Base-by-base conservation (phyloP, 1,284 basidiomycete genomes). In the Pseudozyma thailandica region DNA sequence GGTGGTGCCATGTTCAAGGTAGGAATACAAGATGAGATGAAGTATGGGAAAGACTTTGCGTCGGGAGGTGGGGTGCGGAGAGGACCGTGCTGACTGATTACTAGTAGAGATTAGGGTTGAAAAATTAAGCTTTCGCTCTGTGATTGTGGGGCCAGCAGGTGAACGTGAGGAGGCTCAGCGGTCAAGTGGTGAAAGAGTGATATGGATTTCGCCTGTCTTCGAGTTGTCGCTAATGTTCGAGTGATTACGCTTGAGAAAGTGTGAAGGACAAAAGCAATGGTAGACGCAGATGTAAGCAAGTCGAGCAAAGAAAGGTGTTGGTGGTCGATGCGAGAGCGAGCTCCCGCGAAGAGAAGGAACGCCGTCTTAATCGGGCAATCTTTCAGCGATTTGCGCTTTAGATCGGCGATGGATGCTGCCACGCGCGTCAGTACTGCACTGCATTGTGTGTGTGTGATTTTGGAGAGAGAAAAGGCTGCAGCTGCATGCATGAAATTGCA, bases 321-420 rank as follows among this genome's bases (percentile, higher is more conserved):
- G 42, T 42, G 49, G 26, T 50, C 15, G 38, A 42, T 48, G 46
- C 46, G 37, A 50, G 26, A n/a, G 8, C 33, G 7, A 31, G 15
- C 15, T 31, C 8, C 30, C 13, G 37, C 2, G 20, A 37, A 27
- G 31, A n/a, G 35, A 37, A 41, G 16, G 45, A 26, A 48, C 20
- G 49, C 39, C 31, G 15, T 35, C 26, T n/a, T n/a, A n/a, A n/a
- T n/a, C n/a, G n/a, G n/a, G n/a, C n/a, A n/a, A n/a, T n/a, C n/a
- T n/a, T n/a, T n/a, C n/a, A n/a, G n/a, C n/a, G n/a, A n/a, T n/a
- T n/a, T n/a, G n/a, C n/a, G n/a, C n/a, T 31, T 7, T 35, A 16
- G 13, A 35, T 35, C 33, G 15, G 33, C 33, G 33, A 35, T 35
- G 51, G n/a, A n/a, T n/a, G n/a, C n/a, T n/a, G n/a, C n/a, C n/a